phyloP scores from a whole-genome alignment of 2,329 filamentous ascomycete genomes.

The Aspergillus alliaceus region DNA sequence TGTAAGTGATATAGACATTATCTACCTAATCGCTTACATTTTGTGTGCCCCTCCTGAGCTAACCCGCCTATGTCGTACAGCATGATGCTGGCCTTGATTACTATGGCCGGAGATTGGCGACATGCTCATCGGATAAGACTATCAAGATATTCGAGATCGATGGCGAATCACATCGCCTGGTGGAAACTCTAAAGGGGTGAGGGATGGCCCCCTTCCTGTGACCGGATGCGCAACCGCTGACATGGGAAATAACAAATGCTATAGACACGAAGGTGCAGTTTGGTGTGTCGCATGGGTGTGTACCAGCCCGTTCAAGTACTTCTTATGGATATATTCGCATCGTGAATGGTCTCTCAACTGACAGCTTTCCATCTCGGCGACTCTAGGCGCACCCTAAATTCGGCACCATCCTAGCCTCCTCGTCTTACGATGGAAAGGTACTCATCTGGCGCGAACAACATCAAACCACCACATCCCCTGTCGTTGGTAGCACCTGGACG shows the following conservation, averaged over 20 bases:
- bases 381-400: conserved; percentile 85
- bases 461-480: conserved; percentile 37
- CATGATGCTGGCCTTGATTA: conserved; percentile 99
- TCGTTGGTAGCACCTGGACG: conserved; percentile 65
- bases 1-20: conserved; percentile 62
- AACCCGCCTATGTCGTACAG: conserved; percentile 45
- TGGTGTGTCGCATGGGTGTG: conserved; percentile 92
- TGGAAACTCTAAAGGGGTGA: conserved; percentile 93
- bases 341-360: neutral
- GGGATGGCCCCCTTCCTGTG: conserved; percentile 8
- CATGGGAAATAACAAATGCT: neutral
- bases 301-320: conserved; percentile 7
- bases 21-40: too few relatives aligned
- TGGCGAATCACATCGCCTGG: conserved; percentile 82
- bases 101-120: conserved; percentile 93
- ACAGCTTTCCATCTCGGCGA: conserved; percentile 2
- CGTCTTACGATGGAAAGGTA: conserved; percentile 95
- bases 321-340: neutral
- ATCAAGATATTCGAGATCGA: conserved; percentile 99
- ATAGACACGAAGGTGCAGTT: conserved; percentile 90
- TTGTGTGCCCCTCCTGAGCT: neutral
- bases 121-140: conserved; percentile 95
- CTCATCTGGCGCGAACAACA: conserved; percentile 94
- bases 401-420: conserved; percentile 94
- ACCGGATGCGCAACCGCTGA: conserved; percentile 10